Evolutionary conservation across 371 early-diverging fungal species (phyloP), one percentile per base, ranked within the genome.

Genomic region (Actinomortierella wolfii): DNA sequence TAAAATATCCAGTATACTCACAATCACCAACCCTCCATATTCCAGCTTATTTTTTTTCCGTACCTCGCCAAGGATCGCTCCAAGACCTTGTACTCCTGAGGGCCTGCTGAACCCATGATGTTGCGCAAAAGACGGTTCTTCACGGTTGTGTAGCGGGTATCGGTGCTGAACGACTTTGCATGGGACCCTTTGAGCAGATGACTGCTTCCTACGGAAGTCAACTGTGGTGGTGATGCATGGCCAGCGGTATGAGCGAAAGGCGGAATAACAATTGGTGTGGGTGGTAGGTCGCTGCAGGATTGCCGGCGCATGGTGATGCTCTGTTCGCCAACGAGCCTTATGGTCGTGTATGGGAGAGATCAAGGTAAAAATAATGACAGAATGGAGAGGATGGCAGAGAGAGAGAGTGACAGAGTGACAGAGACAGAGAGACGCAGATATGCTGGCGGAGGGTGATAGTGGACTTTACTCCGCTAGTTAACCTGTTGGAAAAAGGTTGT

Each of bases 1-100:
- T n/a, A n/a, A n/a, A n/a, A n/a, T n/a, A n/a, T n/a, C n/a, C n/a
- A n/a, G n/a, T n/a, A n/a, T n/a, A n/a, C n/a, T n/a, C n/a, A n/a
- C n/a, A n/a, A n/a, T n/a, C n/a, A n/a, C n/a, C n/a, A n/a, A n/a
- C n/a, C n/a, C n/a, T n/a, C n/a, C n/a, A n/a, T n/a, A n/a, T n/a
- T n/a, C n/a, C n/a, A n/a, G n/a, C n/a, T n/a, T n/a, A n/a, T 52
- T 6, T 28, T 52, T 50, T 45, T 56, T 17, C 11, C 2, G 20
- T 71, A 71, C 73, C 73, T 65, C 45, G 73, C 43, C 13, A 71
- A 59, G 20, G 73, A 66, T 40, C 73, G 66, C 51, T 71, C 73
- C 45, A 71, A 50, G 42, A 66, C 59, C 42, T 71, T 71, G 41
- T 71, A 71, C 34, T 71, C 67, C 34, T 71, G 73, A 29, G 61